Evolutionary conservation across 805 yeast species (phyloP), one percentile per base, ranked within the genome.

Genomic region (Jamesozyma piceae): DNA sequence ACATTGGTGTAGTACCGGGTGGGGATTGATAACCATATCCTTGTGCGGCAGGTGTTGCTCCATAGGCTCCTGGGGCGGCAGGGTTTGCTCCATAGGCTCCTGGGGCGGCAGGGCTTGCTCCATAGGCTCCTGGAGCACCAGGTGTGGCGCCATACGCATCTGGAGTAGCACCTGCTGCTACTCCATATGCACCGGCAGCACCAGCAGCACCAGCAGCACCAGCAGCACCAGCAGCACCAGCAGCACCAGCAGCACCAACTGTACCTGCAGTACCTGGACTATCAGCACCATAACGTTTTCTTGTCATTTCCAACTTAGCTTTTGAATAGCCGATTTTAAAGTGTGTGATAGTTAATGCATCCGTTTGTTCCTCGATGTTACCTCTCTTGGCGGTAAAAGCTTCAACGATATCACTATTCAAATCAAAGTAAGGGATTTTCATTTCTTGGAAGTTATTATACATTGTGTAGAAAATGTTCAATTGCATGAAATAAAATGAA

Each of bases 341-440:
- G 56, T 86, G 92, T 2, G 95, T 84, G 44, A 90, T 74, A n/a
- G 89, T 85, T 53, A 92, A 77, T 4, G 84, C 80, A 60, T 90
- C 97, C 1, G 96, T 72, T 57, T 78, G 80, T 57, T 89, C 96
- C 58, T 88, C 95, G 38, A 90, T 77, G 52, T 87, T 80, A 33
- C 97, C 98, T 62, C 95, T 80, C 68, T 92, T 92, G 49, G 70
- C 71, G 27, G 62, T 64, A 65, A 81, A 92, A 3, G 89, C 82
- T 60, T 84, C 90, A 42, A 83, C 72, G 49, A 92, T 84, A 60
- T 88, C 97, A 36, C 84, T 73, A 39, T 77, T 71, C 58, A 92
- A 71, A 61, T 92, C 95, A 65, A 92, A 92, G 67, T 92, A 92
- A 14, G 97, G 96, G 51, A 92, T 92, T 68, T 92, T 88, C 84